A percentile compares a stretch with the other conserved stretches of the same genome.
Evolutionary conservation across 1,284 basidiomycete species (phyloP).

Genomic region (Cutaneotrichosporon cavernicola): DNA sequence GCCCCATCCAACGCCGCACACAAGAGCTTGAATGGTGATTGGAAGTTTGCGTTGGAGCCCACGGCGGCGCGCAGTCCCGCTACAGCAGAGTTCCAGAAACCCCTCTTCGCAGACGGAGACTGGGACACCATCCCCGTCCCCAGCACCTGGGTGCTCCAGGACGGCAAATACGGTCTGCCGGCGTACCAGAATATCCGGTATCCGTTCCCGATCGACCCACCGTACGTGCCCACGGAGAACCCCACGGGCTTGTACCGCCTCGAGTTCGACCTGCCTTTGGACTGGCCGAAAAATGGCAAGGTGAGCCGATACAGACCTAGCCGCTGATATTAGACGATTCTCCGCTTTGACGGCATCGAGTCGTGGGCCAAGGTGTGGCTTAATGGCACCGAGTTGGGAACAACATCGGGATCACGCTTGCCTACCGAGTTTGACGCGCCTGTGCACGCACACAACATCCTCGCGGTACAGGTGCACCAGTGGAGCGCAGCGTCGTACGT

Average conservation of each 20-base stretch:
- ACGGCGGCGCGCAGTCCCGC: conserved; percentile 7
- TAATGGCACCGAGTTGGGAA: conserved; percentile 28
- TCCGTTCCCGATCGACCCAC: conserved; percentile 23
- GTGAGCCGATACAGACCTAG: background rate
- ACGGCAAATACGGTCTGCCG: conserved; percentile 16
- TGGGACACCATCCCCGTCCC: conserved; percentile 23
- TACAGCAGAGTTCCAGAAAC: conserved; percentile 12
- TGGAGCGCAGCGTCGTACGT: conserved; percentile 29
- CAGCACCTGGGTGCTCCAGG: conserved; percentile 23
- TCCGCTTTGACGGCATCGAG: conserved; percentile 35
- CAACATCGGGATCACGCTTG: conserved; percentile 21
- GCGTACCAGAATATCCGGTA: conserved; percentile 26
- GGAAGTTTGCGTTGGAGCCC: conserved; percentile 25
- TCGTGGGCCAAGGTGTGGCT: conserved; percentile 33
- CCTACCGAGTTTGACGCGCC: conserved; percentile 29
- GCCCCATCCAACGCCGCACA: conserved; percentile 11
- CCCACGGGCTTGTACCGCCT: conserved; percentile 24
- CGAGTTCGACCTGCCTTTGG: conserved; percentile 12
- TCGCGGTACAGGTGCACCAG: conserved; percentile 27
- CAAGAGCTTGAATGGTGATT: conserved; percentile 27
- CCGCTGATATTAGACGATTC: conserved; percentile 14
- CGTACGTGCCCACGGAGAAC: conserved; percentile 24
- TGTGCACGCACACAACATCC: conserved; percentile 5
- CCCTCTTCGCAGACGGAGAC: conserved; percentile 6
- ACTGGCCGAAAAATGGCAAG: conserved; percentile 12